Evolutionary conservation across 2,329 filamentous ascomycete genomes (phyloP).

Genomic region (Fusarium torreyae): DNA sequence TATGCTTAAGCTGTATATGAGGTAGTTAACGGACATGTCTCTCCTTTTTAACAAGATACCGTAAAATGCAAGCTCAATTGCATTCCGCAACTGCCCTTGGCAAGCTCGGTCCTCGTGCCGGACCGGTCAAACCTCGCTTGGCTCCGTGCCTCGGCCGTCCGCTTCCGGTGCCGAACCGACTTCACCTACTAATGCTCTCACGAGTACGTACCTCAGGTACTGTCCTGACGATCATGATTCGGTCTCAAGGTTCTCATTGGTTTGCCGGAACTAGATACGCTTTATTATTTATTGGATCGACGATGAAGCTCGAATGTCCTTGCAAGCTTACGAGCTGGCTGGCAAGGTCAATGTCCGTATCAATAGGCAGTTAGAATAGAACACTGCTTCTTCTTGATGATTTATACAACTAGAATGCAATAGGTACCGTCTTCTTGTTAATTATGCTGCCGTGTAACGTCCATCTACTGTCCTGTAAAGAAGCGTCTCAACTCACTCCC

Average conservation of each 20-base stretch:
- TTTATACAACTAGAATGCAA: background rate
- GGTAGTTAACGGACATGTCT: background rate
- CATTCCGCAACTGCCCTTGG: conserved; percentile 2
- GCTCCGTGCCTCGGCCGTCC: conserved; percentile 27
- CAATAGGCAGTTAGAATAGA: background rate
- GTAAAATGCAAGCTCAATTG: conserved; percentile 5
- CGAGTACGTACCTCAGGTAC: conserved; percentile 18
- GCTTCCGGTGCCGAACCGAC: conserved; percentile 30
- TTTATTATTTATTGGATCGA: background rate
- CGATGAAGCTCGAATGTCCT: background rate
- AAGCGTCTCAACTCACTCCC: conserved; percentile 47
- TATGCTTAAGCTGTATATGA: background rate
- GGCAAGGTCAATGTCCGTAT: background rate
- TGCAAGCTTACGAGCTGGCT: background rate
- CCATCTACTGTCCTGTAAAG: conserved; percentile 41
- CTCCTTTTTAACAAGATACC: background rate
- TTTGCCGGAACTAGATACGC: background rate
- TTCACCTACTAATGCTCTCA: conserved; percentile 11
- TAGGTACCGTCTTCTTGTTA: background rate
- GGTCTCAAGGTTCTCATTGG: conserved; percentile 7
- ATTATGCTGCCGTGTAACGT: background rate
- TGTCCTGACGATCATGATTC: conserved; percentile 23
- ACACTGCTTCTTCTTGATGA: background rate
- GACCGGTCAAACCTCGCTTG: conserved; percentile 9
- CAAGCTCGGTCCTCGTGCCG: conserved; percentile 9